Evolutionary conservation across 1,284 basidiomycete genomes (phyloP).

Genomic region (Ustilago sp.): DNA sequence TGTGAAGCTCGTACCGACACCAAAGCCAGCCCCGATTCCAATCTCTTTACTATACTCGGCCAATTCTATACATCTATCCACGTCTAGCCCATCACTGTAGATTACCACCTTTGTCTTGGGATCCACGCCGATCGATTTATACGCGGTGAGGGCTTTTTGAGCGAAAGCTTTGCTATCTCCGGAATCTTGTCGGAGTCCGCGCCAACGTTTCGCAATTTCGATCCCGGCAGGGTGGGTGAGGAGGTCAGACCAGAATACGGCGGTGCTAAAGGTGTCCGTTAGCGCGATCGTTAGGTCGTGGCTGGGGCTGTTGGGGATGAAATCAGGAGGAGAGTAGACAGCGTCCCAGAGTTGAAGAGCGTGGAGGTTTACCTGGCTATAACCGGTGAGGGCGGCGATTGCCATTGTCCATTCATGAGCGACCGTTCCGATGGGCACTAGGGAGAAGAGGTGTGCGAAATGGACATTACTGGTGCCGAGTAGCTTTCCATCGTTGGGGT

Average conservation of each 20-base stretch:
- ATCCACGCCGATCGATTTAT: constrained; percentile 59
- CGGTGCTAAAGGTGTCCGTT: constrained; percentile 67
- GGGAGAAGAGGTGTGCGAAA: constrained; percentile 56
- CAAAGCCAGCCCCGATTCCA: constrained; percentile 66
- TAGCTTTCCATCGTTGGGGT: constrained; percentile 73
- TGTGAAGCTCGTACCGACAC: constrained; percentile 62
- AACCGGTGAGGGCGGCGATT: constrained; percentile 62
- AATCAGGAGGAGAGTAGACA: constrained; percentile 64
- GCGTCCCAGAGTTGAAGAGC: constrained; percentile 65
- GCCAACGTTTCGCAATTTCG: constrained; percentile 63
- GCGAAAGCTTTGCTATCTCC: constrained; percentile 65
- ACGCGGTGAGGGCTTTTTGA: constrained; percentile 51
- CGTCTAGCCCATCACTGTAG: constrained; percentile 64
- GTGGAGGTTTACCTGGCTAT: constrained; percentile 56
- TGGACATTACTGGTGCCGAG: constrained; percentile 71
- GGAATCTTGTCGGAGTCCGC: constrained; percentile 65
- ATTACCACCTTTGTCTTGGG: constrained; percentile 62
- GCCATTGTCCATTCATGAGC: constrained; percentile 70
- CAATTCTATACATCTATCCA: constrained; percentile 58
- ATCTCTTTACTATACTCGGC: constrained; percentile 48
- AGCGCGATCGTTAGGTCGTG: constrained; percentile 68
- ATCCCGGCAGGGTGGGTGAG: constrained; percentile 44
- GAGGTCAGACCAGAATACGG: constrained; percentile 66
- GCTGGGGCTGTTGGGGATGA: constrained; percentile 54
- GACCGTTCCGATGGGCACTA: constrained; percentile 64